A percentile compares a stretch with the other conserved stretches of the same genome.
Conservation (phyloP, 768 basidiomycete species). For the Lentinula sp. region DNA sequence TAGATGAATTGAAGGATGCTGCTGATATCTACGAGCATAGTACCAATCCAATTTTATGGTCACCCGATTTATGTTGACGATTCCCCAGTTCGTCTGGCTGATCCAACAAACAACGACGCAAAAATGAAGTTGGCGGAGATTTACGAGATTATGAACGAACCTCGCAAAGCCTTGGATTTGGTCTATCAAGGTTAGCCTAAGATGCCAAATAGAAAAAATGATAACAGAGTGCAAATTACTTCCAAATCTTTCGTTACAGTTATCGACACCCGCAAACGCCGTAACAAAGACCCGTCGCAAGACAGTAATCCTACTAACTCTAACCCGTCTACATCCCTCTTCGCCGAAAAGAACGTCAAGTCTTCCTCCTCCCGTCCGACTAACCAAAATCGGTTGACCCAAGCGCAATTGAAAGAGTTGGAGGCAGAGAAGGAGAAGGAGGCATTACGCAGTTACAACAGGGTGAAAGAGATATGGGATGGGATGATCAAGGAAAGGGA, state of each 20-base stretch:
- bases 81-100: slow-evolving; percentile 58
- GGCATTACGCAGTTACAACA: slow-evolving; percentile 49
- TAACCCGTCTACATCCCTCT: slow-evolving; percentile 38
- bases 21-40: slow-evolving; percentile 81
- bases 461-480: slow-evolving; percentile 60
- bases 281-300: slow-evolving; percentile 20
- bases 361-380: slow-evolving; percentile 15
- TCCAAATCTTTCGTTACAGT: slow-evolving; percentile 23
- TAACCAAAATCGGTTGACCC: slow-evolving; percentile 42
- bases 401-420: slow-evolving; percentile 54
- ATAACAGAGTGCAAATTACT: not conserved
- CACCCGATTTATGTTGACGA: not conserved
- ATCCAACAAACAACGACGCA: slow-evolving; percentile 73
- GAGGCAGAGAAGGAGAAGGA: slow-evolving; percentile 66
- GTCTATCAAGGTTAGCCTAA: slow-evolving; percentile 67
- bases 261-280: slow-evolving; percentile 55
- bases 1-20: slow-evolving; percentile 71
- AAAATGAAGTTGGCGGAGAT: slow-evolving; percentile 90
- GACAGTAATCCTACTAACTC: not conserved
- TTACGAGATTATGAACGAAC: slow-evolving; percentile 79
- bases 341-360: slow-evolving; percentile 45
- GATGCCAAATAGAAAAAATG: not conserved
- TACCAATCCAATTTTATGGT: slow-evolving; percentile 22
- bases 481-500: slow-evolving; percentile 28
- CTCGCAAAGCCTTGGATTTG: slow-evolving; percentile 74